These are phyloP conservation scores for Venturiaceae sp. DNA, from an alignment of 2,329 filamentous ascomycete species.

Conservation along the genomic window DNA sequence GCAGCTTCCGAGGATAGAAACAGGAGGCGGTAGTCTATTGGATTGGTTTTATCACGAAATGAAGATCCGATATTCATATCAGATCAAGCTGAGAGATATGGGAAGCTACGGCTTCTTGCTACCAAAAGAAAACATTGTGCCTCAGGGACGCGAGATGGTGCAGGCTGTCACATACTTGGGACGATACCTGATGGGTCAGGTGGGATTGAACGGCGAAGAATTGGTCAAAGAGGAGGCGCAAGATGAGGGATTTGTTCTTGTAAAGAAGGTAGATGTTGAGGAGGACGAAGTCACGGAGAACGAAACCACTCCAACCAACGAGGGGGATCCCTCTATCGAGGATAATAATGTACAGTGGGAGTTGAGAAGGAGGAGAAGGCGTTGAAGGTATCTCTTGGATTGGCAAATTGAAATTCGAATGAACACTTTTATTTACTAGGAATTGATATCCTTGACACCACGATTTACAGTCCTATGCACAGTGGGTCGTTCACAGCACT, in stretches of 20 bases:
- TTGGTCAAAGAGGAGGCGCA: not conserved
- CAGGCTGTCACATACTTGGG: slow-evolving; percentile 77
- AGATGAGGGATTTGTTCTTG: not conserved
- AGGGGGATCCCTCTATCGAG: not conserved
- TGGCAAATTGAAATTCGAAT: not conserved
- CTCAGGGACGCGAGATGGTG: slow-evolving; percentile 80
- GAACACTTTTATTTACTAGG: not conserved
- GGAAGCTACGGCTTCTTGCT: slow-evolving; percentile 91
- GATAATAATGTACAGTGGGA: not conserved
- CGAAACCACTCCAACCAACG: not conserved
- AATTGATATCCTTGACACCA: too few relatives aligned
- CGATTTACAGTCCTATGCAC: not conserved
- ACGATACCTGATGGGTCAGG: slow-evolving; percentile 52
- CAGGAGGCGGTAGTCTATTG: slow-evolving; percentile 73
- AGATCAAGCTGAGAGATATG: slow-evolving; percentile 87
- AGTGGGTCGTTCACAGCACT: not conserved
- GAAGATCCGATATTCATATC: slow-evolving; percentile 74
- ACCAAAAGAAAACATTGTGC: slow-evolving; percentile 76
- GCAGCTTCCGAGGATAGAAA: slow-evolving; percentile 52
- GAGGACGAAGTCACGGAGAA: not conserved
- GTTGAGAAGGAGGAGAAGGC: not conserved
- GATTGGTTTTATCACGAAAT: slow-evolving; percentile 95
- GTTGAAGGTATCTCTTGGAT: not conserved
- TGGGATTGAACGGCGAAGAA: slow-evolving; percentile 1
- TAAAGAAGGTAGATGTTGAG: not conserved